Conservation (phyloP, 2,329 filamentous ascomycete species). For the Penicillium vulpinum region DNA sequence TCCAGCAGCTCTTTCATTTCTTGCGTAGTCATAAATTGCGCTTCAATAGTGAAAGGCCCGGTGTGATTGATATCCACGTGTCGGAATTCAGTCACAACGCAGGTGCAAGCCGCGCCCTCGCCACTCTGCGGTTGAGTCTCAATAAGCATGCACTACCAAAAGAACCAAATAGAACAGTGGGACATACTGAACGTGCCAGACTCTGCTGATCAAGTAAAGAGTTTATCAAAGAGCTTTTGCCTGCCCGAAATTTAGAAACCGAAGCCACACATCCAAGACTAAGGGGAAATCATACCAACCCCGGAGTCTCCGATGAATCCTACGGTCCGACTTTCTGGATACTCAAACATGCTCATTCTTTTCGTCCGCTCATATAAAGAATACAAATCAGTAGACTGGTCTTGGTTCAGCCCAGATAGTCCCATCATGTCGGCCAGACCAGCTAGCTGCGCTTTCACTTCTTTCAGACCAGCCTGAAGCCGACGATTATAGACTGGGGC, state of each 20-base stretch:
- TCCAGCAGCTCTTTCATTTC: neutral
- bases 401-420: neutral
- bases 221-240: neutral
- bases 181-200: neutral
- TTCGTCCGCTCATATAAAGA: neutral
- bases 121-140: constrained; percentile 6
- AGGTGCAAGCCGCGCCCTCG: constrained; percentile 15
- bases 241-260: neutral
- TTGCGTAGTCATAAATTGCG: constrained; percentile 13
- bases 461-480: neutral
- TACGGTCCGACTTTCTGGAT: constrained; percentile 12
- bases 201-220: neutral
- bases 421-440: neutral
- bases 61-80: constrained; percentile 6
- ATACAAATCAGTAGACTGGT: neutral
- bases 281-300: constrained; percentile 6
- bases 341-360: constrained; percentile 9
- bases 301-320: constrained; percentile 19
- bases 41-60: constrained; percentile 13
- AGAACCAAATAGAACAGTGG: neutral
- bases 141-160: no score
- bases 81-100: constrained; percentile 17
- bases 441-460: constrained; percentile 4
- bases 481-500: constrained; percentile 6
- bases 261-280: neutral